Percentiles rank a stretch among this genome's conserved stretches.
Evolutionary conservation across 331 rosid species (phyloP).

Genomic region (Malus hybrid): DNA sequence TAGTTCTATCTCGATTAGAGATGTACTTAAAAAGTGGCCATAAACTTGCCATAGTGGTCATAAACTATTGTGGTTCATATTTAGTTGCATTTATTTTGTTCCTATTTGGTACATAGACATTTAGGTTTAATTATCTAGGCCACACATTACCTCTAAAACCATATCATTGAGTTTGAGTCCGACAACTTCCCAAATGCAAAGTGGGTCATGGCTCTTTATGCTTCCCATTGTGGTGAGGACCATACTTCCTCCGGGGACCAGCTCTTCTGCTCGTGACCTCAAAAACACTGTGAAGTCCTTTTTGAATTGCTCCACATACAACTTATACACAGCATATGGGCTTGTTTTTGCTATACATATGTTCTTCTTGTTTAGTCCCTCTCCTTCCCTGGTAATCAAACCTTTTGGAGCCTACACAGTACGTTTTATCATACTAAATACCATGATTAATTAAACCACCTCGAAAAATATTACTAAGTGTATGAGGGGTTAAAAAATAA

Average conservation of each 20-base stretch:
- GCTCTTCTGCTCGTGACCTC: slow-evolving; percentile 22
- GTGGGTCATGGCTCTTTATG: slow-evolving; percentile 14
- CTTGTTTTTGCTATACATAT: slow-evolving; percentile 30
- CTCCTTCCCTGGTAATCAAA: neutral
- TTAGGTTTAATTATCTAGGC: neutral
- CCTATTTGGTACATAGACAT: neutral
- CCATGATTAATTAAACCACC: neutral
- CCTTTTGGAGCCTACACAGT: slow-evolving; percentile 7
- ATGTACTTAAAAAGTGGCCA: no score
- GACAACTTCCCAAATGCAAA: slow-evolving; percentile 7
- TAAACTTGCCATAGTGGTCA: no score
- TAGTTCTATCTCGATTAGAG: no score
- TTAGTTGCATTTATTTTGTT: neutral
- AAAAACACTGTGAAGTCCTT: slow-evolving; percentile 31
- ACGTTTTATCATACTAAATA: neutral
- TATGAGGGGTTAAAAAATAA: no score
- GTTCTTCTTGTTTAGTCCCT: slow-evolving; percentile 35
- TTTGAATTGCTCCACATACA: slow-evolving; percentile 28
- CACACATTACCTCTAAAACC: slow-evolving; percentile 21
- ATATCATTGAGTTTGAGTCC: slow-evolving; percentile 25
- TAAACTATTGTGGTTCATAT: no score
- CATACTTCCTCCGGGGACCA: slow-evolving; percentile 41
- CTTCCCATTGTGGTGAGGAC: slow-evolving; percentile 25
- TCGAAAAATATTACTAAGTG: no score
- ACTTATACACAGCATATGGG: slow-evolving; percentile 29